phyloP scores from a whole-genome alignment of 2,329 filamentous ascomycete genomes.

The Alternaria arbusti region DNA sequence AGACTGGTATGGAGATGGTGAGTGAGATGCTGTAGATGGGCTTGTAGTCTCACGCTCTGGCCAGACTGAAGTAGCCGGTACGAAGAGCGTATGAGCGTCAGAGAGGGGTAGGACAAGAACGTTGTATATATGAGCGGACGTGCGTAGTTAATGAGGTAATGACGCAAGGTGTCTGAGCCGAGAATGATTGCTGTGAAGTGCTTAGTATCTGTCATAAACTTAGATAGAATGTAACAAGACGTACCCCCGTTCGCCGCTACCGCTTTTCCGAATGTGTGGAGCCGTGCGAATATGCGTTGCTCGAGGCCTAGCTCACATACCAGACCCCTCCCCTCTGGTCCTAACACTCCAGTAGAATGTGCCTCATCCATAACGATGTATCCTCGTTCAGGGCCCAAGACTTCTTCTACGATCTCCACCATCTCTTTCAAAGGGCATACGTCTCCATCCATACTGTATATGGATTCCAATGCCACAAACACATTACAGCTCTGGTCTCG shows the following conservation, averaged over 20 bases:
- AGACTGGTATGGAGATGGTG: conserved; percentile 28
- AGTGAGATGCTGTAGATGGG: conserved; percentile 32
- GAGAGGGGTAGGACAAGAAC: conserved; percentile 50
- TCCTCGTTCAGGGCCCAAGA: conserved; percentile 65
- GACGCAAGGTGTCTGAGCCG: conserved; percentile 34
- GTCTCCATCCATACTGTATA: conserved; percentile 85
- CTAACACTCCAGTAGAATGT: conserved; percentile 69
- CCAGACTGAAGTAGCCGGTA: conserved; percentile 36
- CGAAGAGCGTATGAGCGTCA: conserved; percentile 49
- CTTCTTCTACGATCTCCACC: conserved; percentile 61
- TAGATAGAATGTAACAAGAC: conserved; percentile 17
- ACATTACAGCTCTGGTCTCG: conserved; percentile 34
- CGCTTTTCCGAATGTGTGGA: conserved; percentile 73
- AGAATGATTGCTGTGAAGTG: conserved; percentile 37
- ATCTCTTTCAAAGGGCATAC: conserved; percentile 69
- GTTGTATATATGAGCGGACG: conserved; percentile 53
- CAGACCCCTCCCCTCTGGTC: conserved; percentile 62
- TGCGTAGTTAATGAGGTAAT: conserved; percentile 48
- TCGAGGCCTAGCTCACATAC: conserved; percentile 62
- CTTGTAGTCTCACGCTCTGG: conserved; percentile 27
- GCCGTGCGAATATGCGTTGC: conserved; percentile 60
- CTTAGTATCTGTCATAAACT: neutral
- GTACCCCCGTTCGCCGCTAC: conserved; percentile 73
- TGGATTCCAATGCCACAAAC: conserved; percentile 43
- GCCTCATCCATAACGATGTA: conserved; percentile 73